These are phyloP conservation scores for Micromonas commoda DNA, from an alignment of 139 green algal genomes.

Conservation along the genomic window DNA sequence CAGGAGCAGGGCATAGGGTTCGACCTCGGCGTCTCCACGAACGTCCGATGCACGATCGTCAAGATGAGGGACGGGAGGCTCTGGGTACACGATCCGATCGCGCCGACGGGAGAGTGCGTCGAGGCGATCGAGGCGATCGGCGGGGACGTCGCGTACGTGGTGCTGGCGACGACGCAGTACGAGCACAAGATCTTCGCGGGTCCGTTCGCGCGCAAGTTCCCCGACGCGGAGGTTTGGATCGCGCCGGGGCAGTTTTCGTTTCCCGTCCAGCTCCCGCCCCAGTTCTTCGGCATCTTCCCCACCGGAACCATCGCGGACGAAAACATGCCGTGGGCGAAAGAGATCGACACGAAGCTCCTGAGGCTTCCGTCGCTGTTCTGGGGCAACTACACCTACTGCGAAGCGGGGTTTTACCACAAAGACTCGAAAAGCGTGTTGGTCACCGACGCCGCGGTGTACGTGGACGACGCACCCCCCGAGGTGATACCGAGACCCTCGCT, in stretches of 20 bases:
- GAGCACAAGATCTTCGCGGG: constrained; percentile 54
- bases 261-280: constrained; percentile 41
- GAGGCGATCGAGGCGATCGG: constrained; percentile 37
- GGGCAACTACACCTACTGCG: constrained; percentile 30
- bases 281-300: constrained; percentile 41
- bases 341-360: constrained; percentile 37
- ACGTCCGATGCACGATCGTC: constrained; percentile 44
- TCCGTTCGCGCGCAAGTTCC: constrained; percentile 45
- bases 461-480: constrained; percentile 21
- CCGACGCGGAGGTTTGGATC: constrained; percentile 36
- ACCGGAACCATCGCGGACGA: constrained; percentile 3
- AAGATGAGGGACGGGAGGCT: constrained; percentile 39
- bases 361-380: constrained; percentile 14
- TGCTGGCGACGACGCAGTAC: constrained; percentile 48
- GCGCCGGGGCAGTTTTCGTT: constrained; percentile 45
- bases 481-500: constrained; percentile 22
- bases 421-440: constrained; percentile 40
- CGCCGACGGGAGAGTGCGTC: constrained; percentile 50
- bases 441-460: constrained; percentile 46
- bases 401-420: constrained; percentile 49
- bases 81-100: constrained; percentile 45
- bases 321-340: constrained; percentile 29
- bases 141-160: constrained; percentile 41
- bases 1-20: constrained; percentile 31
- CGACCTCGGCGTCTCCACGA: constrained; percentile 29